Base-by-base conservation (phyloP, 2,329 filamentous ascomycete species). In the Epichloe sylvatica region DNA sequence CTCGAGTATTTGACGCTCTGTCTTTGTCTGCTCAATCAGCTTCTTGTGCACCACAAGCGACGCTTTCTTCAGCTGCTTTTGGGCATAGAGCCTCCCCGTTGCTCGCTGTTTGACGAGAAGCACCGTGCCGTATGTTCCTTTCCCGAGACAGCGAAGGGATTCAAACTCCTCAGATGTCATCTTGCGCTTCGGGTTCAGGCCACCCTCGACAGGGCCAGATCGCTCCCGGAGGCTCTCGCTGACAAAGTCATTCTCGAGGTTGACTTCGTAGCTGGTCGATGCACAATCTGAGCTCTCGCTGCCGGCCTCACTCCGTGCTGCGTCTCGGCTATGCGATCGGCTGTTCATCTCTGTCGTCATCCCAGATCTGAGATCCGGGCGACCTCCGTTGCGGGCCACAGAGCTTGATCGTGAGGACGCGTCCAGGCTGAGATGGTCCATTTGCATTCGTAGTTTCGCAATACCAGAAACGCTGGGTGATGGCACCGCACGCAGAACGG, bases 1-100 rank as follows among this genome's bases (percentile, higher is more conserved):
- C 70, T 98, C 92, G 47, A 98, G 76, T 49, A 98, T 95, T 59
- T 84, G 83, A 46, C 92, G 85, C 70, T 98, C 92, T 2, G 91
- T 97, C 74, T 94, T 95, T 51, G 92, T 97, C 71, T 97, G 92
- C 69, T 97, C 90, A 46, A 98, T 81, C 34, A 97, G 78, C 65
- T 90, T 89, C 75, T 95, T 96, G 69, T 96, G 90, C 38, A 98
- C 87, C 1, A 90, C 88, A 47, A 98, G 73, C 8, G 89, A 94
- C 0, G 94, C 92, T 70, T 98, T 98, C 66, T 91, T 92, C 70
- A 98, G 92, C 68, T 97, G 91, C 72, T 98, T 98, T 71, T 98
- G 94, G 1, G 92, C 94, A 62, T 90, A 98, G 5, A 98, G 77
- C 41, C 86, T 83, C 40, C 92, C 92, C 2, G 90, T 96, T 33